Percentiles rank a stretch among this genome's conserved stretches.
phyloP scores from a whole-genome alignment of 1,284 basidiomycete species.

The Puccinia horiana region DNA sequence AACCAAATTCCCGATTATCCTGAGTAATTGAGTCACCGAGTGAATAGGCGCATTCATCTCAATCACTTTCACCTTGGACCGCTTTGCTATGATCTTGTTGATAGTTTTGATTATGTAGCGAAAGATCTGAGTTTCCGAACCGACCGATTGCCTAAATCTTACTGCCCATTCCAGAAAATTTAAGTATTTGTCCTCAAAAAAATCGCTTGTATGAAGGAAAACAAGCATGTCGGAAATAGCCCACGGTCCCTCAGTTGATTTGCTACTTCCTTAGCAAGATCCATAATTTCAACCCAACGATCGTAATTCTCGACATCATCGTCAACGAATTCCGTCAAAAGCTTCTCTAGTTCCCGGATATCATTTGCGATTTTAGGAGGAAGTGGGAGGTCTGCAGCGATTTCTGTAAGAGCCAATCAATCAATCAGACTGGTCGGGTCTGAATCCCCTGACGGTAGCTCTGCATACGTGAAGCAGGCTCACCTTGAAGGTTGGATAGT shows the following conservation, averaged over 20 bases:
- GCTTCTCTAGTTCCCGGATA: slow-evolving; percentile 11
- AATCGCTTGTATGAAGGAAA: not conserved
- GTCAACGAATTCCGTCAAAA: not conserved
- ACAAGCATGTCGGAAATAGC: slow-evolving; percentile 11
- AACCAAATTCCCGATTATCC: slow-evolving; percentile 49
- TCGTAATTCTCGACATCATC: not conserved
- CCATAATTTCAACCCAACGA: not conserved
- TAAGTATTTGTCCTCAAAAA: not conserved
- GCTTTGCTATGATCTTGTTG: not conserved
- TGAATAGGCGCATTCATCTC: slow-evolving; percentile 15
- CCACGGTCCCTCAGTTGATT: slow-evolving; percentile 39
- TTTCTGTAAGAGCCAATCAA: slow-evolving; percentile 12
- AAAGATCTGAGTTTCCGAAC: slow-evolving; percentile 33
- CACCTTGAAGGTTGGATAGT: not conserved
- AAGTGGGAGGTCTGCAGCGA: slow-evolving; percentile 17
- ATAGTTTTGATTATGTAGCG: slow-evolving; percentile 11
- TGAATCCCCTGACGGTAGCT: not conserved
- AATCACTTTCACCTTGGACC: not conserved
- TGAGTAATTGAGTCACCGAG: slow-evolving; percentile 18
- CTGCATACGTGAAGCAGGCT: not conserved
- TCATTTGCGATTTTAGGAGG: slow-evolving; percentile 19
- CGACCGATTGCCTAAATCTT: slow-evolving; percentile 34
- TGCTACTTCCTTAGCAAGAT: slow-evolving; percentile 12
- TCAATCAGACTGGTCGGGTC: not conserved
- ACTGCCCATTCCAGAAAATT: slow-evolving; percentile 2